These are phyloP conservation scores for Phytophthora sp. DNA, from an alignment of 352 stramenopile species.

Conservation along the genomic window DNA sequence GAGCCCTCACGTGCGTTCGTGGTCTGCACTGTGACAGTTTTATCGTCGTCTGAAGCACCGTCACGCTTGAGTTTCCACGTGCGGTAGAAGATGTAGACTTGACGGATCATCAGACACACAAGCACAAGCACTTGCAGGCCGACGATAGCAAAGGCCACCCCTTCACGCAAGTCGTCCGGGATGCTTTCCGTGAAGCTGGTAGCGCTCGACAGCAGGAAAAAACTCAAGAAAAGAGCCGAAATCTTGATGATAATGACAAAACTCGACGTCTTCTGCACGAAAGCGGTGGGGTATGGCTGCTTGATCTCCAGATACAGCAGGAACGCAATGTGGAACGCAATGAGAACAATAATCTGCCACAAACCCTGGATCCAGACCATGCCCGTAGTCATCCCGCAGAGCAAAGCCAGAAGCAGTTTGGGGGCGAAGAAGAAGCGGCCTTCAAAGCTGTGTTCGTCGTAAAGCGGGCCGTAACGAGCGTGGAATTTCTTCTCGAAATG, in stretches of 20 bases:
- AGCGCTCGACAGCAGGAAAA: slow-evolving; percentile 80
- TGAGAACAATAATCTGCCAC: slow-evolving; percentile 79
- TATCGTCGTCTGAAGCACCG: slow-evolving; percentile 43
- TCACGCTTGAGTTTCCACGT: slow-evolving; percentile 83
- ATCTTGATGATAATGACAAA: slow-evolving; percentile 93
- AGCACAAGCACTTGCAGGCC: slow-evolving; percentile 84
- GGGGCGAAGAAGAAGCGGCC: slow-evolving; percentile 88
- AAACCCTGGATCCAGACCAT: slow-evolving; percentile 79
- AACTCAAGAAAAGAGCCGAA: slow-evolving; percentile 79
- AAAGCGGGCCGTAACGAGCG: slow-evolving; percentile 77
- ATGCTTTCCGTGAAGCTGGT: slow-evolving; percentile 73
- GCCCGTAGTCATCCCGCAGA: slow-evolving; percentile 82
- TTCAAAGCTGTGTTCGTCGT: slow-evolving; percentile 90
- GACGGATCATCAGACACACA: slow-evolving; percentile 80
- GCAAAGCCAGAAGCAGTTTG: slow-evolving; percentile 78
- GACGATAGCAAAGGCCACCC: slow-evolving; percentile 82
- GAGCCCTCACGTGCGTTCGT: slow-evolving; percentile 56
- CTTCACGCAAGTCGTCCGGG: slow-evolving; percentile 73
- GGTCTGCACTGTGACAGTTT: slow-evolving; percentile 56
- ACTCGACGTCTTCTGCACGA: slow-evolving; percentile 86
- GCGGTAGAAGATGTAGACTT: slow-evolving; percentile 89
- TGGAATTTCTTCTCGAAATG: slow-evolving; percentile 89
- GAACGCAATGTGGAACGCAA: slow-evolving; percentile 80
- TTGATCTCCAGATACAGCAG: slow-evolving; percentile 86
- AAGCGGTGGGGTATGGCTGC: slow-evolving; percentile 79